A percentile compares a stretch with the other conserved stretches of the same genome.
Conservation (phyloP, 805 yeast genomes). For the Metschnikowia peoriensis region DNA sequence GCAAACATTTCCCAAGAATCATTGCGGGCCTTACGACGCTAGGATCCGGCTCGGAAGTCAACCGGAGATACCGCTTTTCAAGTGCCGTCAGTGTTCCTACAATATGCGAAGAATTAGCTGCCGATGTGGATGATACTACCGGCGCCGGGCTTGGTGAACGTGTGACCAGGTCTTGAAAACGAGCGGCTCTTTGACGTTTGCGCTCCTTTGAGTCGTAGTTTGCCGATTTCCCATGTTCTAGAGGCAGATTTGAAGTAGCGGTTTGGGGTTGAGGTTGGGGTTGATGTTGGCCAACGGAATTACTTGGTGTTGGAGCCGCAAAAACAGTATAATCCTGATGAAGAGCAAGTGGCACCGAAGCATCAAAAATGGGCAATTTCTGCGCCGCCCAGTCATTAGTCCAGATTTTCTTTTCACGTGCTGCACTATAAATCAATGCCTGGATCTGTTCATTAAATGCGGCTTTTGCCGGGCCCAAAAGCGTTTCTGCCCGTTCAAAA, state of each 20-base stretch:
- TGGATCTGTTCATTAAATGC: constrained; percentile 51
- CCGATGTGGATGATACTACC: neutral
- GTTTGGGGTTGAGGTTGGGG: neutral
- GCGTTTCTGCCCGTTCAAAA: constrained; percentile 38
- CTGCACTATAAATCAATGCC: constrained; percentile 48
- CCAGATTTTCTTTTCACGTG: constrained; percentile 41
- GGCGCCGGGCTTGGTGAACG: neutral
- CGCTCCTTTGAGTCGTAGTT: constrained; percentile 30
- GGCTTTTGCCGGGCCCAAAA: constrained; percentile 33
- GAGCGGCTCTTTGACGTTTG: constrained; percentile 43
- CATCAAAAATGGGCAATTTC: constrained; percentile 45
- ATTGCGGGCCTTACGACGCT: constrained; percentile 70
- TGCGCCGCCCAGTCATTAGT: constrained; percentile 54
- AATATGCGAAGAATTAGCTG: constrained; percentile 25
- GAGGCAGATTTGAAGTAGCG: too few relatives aligned
- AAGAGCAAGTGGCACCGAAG: constrained; percentile 8
- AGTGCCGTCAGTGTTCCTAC: constrained; percentile 64
- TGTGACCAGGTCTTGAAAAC: constrained; percentile 38
- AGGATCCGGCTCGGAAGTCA: constrained; percentile 93
- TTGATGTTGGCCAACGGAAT: neutral
- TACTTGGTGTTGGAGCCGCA: neutral
- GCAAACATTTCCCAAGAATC: constrained; percentile 58
- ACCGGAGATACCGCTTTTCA: constrained; percentile 77
- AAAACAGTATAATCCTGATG: constrained; percentile 8
- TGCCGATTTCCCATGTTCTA: neutral